Evolutionary conservation across 306 rosid species (phyloP).

Genomic region (Vachellia pachyceras): DNA sequence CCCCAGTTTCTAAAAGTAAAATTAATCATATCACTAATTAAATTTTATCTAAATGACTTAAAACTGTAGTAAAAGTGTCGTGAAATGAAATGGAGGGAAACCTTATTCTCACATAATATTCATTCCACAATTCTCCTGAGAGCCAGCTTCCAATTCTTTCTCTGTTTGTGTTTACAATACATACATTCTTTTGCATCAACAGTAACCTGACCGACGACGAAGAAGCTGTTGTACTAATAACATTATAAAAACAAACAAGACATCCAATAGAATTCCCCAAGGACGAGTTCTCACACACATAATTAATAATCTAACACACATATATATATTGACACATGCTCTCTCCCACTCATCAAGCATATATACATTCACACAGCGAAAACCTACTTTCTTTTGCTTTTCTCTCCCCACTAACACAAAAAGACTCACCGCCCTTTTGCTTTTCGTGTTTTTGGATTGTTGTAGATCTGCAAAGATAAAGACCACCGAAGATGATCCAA

Average conservation of each 20-base stretch:
- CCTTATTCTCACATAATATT: not conserved
- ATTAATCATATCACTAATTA: not conserved
- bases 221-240: conserved; percentile 25
- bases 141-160: not conserved
- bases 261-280: conserved; percentile 45
- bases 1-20: too few species aligned
- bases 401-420: conserved; percentile 70
- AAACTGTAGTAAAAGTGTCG: not conserved
- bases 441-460: conserved; percentile 73
- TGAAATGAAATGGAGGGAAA: not conserved
- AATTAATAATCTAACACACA: conserved; percentile 35
- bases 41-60: not conserved
- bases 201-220: conserved; percentile 42
- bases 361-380: conserved; percentile 36
- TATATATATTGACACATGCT: not conserved
- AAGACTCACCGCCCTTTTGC: conserved; percentile 67
- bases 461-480: conserved; percentile 65
- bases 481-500: conserved; percentile 71
- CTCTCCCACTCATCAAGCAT: conserved; percentile 24
- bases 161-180: not conserved
- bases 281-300: conserved; percentile 1
- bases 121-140: not conserved
- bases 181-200: conserved; percentile 47
- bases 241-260: conserved; percentile 44
- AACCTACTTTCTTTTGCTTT: conserved; percentile 73